phyloP scores from a whole-genome alignment of 148 eudicot species.

The Fagopyrum tataricum region DNA sequence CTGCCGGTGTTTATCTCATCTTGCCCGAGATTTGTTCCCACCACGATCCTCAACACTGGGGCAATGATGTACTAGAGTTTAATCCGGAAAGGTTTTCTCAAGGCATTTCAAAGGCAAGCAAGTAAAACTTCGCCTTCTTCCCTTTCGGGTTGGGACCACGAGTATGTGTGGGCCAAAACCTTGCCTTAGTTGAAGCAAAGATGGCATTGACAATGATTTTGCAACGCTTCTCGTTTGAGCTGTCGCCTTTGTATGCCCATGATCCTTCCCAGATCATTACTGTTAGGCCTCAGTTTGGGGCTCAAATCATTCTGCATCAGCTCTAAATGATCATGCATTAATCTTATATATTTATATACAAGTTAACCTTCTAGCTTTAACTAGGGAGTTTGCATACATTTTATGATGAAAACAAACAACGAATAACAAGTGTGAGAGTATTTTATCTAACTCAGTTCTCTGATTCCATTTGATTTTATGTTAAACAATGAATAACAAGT shows the following conservation, averaged over 20 bases:
- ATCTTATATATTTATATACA: no score
- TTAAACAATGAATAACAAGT: no score
- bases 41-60: constrained; percentile 25
- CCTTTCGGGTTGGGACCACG: constrained; percentile 38
- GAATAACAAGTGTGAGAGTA: no score
- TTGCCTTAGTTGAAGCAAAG: constrained; percentile 28
- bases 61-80: constrained; percentile 26
- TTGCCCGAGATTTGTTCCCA: constrained; percentile 25
- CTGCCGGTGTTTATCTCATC: constrained; percentile 24
- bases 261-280: neutral
- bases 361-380: no score
- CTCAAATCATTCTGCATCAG: neutral
- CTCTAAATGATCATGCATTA: neutral
- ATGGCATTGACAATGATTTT: neutral
- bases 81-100: constrained; percentile 28
- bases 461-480: no score
- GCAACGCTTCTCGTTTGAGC: constrained; percentile 3
- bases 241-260: neutral
- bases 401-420: no score
- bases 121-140: constrained; percentile 18
- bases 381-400: no score
- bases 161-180: constrained; percentile 31
- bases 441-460: no score
- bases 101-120: constrained; percentile 26
- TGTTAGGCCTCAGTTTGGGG: neutral